Conservation (phyloP, 2,329 filamentous ascomycete species). For the Macrophomina phaseolina region DNA sequence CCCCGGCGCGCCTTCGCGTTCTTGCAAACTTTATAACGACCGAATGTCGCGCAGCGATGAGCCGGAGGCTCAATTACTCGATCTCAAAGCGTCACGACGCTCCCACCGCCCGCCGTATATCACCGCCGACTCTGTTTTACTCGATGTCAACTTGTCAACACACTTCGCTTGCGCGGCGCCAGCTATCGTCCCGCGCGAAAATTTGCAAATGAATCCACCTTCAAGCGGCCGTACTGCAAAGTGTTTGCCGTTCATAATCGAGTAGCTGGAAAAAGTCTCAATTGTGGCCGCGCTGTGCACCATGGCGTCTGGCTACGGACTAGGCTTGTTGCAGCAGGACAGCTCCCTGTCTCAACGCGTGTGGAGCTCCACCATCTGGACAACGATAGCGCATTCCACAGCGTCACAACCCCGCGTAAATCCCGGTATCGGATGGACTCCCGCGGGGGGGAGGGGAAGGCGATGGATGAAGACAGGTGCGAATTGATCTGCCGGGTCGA, state of each 20-base stretch:
- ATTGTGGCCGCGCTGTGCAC: too few species aligned
- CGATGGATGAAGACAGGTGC: neutral
- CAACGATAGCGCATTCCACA: neutral
- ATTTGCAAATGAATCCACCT: neutral
- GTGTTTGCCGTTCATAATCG: too few species aligned
- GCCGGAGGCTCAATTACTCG: slow-evolving; percentile 9
- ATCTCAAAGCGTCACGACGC: slow-evolving; percentile 1
- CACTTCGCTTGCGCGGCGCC: neutral
- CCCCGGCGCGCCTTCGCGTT: neutral
- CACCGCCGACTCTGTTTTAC: neutral
- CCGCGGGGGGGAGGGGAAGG: too few species aligned
- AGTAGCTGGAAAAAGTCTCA: too few species aligned
- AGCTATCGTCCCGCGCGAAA: neutral
- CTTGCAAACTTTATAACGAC: slow-evolving; percentile 1
- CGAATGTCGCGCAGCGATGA: neutral
- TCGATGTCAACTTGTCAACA: slow-evolving; percentile 7
- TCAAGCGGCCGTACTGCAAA: neutral
- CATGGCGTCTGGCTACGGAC: too few species aligned
- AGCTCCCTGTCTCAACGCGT: neutral
- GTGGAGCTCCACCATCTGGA: neutral
- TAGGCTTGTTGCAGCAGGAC: too few species aligned
- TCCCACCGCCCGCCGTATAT: neutral
- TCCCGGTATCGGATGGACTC: neutral
- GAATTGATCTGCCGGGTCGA: too few species aligned
- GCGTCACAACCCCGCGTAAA: neutral